phyloP scores from a whole-genome alignment of 495 filamentous ascomycete species.

The Monascus purpureus region DNA sequence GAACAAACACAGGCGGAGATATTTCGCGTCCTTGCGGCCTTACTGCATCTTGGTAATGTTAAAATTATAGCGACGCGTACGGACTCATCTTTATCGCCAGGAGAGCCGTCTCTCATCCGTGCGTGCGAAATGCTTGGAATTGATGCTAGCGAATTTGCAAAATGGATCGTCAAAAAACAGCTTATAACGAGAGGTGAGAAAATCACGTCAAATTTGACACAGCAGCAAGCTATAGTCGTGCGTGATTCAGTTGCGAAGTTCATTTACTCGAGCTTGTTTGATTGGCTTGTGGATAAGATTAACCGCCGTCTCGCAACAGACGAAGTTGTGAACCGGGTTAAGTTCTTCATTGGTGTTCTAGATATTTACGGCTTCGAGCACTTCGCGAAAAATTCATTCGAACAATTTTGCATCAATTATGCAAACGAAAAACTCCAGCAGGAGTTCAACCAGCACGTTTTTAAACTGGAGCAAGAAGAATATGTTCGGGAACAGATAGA shows the following conservation, averaged over 20 bases:
- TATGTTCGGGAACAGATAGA: constrained; percentile 95
- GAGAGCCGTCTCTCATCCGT: constrained; percentile 66
- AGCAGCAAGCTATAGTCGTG: constrained; percentile 88
- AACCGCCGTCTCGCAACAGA: constrained; percentile 83
- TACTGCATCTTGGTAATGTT: constrained; percentile 91
- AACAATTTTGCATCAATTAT: constrained; percentile 99
- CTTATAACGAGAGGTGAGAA: constrained; percentile 93
- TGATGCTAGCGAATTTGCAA: constrained; percentile 75
- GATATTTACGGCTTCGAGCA: constrained; percentile 99
- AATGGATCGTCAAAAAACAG: constrained; percentile 99
- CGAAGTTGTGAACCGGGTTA: constrained; percentile 65
- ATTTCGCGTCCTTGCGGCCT: constrained; percentile 79
- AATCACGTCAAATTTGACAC: constrained; percentile 90
- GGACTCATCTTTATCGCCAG: constrained; percentile 67
- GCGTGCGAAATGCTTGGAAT: constrained; percentile 86
- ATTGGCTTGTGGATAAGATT: constrained; percentile 95
- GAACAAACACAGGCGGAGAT: constrained; percentile 64
- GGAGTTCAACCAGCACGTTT: constrained; percentile 99
- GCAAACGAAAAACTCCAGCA: constrained; percentile 99
- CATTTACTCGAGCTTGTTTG: constrained; percentile 96
- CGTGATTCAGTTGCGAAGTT: constrained; percentile 97
- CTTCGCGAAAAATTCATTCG: constrained; percentile 99
- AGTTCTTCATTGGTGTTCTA: constrained; percentile 94
- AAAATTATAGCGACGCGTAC: constrained; percentile 84
- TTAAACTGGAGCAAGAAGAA: constrained; percentile 98